These are phyloP conservation scores for Quaeritorhiza haematococci DNA, from an alignment of 371 early-diverging fungal genomes.

Conservation along the genomic window DNA sequence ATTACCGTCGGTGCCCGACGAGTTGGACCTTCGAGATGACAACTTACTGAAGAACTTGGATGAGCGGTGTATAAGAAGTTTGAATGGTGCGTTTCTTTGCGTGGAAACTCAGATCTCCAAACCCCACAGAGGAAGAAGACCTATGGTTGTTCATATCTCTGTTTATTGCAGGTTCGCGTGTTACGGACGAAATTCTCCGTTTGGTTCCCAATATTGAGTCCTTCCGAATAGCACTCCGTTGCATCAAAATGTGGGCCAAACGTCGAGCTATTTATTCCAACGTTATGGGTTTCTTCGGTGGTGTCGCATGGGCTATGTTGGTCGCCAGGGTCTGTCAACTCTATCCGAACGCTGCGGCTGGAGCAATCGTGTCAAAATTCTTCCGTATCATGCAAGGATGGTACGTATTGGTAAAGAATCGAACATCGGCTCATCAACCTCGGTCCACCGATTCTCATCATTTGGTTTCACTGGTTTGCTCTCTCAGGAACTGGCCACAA, in stretches of 20 bases:
- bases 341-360: slow-evolving; percentile 92
- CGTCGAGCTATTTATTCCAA: slow-evolving; percentile 92
- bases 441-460: background rate
- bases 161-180: slow-evolving; percentile 73
- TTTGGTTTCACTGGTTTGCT: background rate
- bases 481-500: slow-evolving; percentile 83
- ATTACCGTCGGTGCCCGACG: slow-evolving; percentile 74
- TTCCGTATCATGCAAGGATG: slow-evolving; percentile 89
- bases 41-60: slow-evolving; percentile 86
- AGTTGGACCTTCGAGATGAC: slow-evolving; percentile 84
- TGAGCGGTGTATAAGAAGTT: slow-evolving; percentile 86
- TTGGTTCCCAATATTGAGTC: slow-evolving; percentile 89
- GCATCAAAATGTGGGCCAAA: slow-evolving; percentile 99
- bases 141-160: background rate
- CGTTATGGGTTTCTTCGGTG: slow-evolving; percentile 98
- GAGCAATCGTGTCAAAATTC: slow-evolving; percentile 82
- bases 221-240: slow-evolving; percentile 90
- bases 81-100: slow-evolving; percentile 71
- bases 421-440: background rate
- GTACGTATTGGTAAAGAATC: slow-evolving; percentile 29
- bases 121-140: background rate
- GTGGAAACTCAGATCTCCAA: background rate
- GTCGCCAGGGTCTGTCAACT: slow-evolving; percentile 97
- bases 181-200: slow-evolving; percentile 96
- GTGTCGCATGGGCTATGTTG: slow-evolving; percentile 99